These are phyloP conservation scores for Sugiyamaella boreocaroliniensis DNA, from an alignment of 805 yeast genomes.

Conservation along the genomic window DNA sequence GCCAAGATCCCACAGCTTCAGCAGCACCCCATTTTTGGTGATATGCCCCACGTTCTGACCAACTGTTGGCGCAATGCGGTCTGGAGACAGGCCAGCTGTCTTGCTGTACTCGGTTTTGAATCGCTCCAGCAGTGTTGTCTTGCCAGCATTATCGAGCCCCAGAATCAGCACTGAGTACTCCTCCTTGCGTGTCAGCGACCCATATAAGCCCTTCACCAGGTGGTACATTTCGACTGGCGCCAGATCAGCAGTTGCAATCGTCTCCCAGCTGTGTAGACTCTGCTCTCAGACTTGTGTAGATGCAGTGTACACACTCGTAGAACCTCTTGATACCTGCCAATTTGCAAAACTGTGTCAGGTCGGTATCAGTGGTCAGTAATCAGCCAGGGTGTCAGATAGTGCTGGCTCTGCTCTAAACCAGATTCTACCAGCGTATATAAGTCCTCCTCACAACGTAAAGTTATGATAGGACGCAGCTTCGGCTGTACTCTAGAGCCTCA, in stretches of 20 bases:
- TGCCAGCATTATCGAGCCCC: constrained; percentile 95
- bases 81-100: constrained; percentile 37
- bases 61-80: constrained; percentile 80
- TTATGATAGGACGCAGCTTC: no score
- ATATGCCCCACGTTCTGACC: constrained; percentile 69
- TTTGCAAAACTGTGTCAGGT: no score
- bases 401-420: no score
- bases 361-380: no score
- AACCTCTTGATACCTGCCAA: no score
- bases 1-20: constrained; percentile 95
- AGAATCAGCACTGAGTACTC: constrained; percentile 71
- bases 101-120: constrained; percentile 49
- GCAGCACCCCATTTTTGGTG: constrained; percentile 32
- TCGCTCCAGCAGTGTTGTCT: constrained; percentile 73
- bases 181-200: constrained; percentile 51
- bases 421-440: no score
- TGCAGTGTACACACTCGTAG: no score
- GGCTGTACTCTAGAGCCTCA: no score
- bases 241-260: background rate
- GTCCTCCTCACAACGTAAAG: no score
- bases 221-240: constrained; percentile 50
- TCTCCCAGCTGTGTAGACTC: background rate
- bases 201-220: constrained; percentile 54
- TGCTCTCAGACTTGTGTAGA: background rate
- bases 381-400: no score